phyloP scores from a whole-genome alignment of 345 rosid genomes.

The Populus pruinosa region DNA sequence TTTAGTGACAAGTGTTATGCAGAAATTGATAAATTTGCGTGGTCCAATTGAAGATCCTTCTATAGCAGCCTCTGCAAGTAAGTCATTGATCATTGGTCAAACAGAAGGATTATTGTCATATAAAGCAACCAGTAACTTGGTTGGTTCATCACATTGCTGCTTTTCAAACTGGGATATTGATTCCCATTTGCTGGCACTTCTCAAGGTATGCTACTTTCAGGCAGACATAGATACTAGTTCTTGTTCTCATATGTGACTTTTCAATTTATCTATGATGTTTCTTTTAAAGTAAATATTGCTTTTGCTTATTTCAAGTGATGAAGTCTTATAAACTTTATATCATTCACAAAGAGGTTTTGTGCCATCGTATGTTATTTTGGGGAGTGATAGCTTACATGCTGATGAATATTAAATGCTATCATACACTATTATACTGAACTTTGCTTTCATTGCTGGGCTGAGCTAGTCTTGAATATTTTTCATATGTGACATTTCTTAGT shows the following conservation, averaged over 20 bases:
- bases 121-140: constrained; percentile 66
- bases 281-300: background rate
- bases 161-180: constrained; percentile 69
- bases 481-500: too few species aligned
- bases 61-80: constrained; percentile 64
- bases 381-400: too few species aligned
- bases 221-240: background rate
- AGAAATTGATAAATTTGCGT: constrained; percentile 67
- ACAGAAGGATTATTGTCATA: constrained; percentile 73
- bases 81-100: constrained; percentile 61
- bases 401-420: too few species aligned
- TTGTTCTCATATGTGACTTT: background rate
- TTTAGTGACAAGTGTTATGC: constrained; percentile 43
- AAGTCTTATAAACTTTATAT: too few species aligned
- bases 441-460: too few species aligned
- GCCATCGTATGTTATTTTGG: too few species aligned
- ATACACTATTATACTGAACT: too few species aligned
- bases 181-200: constrained; percentile 61
- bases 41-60: constrained; percentile 93
- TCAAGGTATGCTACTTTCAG: constrained; percentile 50
- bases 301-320: too few species aligned
- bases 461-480: too few species aligned
- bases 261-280: background rate
- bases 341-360: too few species aligned
- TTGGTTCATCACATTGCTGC: constrained; percentile 71